Conservation (phyloP, 2,329 filamentous ascomycete species). For the Fusarium domesticum region DNA sequence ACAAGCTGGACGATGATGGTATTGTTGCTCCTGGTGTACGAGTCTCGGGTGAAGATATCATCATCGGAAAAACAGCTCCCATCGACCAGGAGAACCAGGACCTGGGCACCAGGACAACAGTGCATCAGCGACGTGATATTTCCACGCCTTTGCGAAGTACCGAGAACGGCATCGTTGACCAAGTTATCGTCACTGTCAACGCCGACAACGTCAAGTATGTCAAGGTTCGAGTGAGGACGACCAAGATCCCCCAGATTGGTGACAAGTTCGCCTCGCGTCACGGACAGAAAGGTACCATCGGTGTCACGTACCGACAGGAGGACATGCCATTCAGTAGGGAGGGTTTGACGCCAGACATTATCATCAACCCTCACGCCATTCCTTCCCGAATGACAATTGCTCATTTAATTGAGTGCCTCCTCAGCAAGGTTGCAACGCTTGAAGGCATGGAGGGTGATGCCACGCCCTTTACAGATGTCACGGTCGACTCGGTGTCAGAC, state of each 20-base stretch:
- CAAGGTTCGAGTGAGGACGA: constrained; percentile 95
- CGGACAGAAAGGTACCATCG: constrained; percentile 98
- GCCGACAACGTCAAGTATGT: constrained; percentile 92
- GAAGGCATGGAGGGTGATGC: constrained; percentile 96
- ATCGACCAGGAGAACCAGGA: constrained; percentile 92
- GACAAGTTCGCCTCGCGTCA: constrained; percentile 99
- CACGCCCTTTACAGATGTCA: constrained; percentile 96
- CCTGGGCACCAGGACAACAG: constrained; percentile 83
- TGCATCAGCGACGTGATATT: constrained; percentile 90
- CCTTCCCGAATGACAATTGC: constrained; percentile 99
- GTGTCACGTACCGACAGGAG: constrained; percentile 95
- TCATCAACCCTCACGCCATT: constrained; percentile 99
- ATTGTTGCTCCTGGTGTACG: constrained; percentile 91
- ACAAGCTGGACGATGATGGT: constrained; percentile 96
- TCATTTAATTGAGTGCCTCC: constrained; percentile 97
- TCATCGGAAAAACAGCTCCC: constrained; percentile 97
- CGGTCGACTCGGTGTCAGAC: constrained; percentile 86
- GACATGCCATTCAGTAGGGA: constrained; percentile 98
- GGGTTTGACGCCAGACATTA: constrained; percentile 89
- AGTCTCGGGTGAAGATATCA: constrained; percentile 96
- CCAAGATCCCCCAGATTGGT: constrained; percentile 96
- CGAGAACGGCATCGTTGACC: constrained; percentile 94
- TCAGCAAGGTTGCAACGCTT: constrained; percentile 92
- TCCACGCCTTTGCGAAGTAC: constrained; percentile 93
- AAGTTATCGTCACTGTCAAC: constrained; percentile 91